Evolutionary conservation across 495 filamentous ascomycete species (phyloP), one percentile per base, ranked within the genome.

Genomic region (Neurospora terricola): DNA sequence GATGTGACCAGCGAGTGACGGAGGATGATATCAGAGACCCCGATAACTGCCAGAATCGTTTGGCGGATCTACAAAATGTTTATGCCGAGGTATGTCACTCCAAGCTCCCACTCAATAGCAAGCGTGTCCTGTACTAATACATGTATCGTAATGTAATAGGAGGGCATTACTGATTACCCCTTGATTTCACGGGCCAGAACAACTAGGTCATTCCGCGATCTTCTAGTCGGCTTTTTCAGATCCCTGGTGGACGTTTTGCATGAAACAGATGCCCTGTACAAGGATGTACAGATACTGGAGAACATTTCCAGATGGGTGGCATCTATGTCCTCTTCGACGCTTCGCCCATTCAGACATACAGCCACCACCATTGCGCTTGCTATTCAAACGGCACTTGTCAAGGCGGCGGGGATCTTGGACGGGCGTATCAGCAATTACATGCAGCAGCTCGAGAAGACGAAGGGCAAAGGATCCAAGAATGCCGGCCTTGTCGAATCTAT

Each of bases 301-400:
- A 97, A 95, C 76, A 87, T 97, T 69, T 87, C 92, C 73, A 82
- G 91, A 71, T 99, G 96, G 96, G 83, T 97, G 38, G 89, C 89
- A 21, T 88, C 91, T 27, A 92, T 98, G 90, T 94, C 94, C 4
- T 94, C 92, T 10, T 92, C 93, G 0, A 82, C 85, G 2, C 89
- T 92, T 48, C 89, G 96, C 27, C 94, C 96, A 6, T 97, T 99
- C 81, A 86, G 96, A 71, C 96, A 98, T 80, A 99, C 96, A 0
- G 90, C 94, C 2, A 97, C 95, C 2, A 87, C 97, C 6, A 88
- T 93, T 16, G 88, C 91, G 3, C 84, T 98, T 38, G 86, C 91
- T 27, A 90, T 97, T 73, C 88, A 91, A 69, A 92, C 85, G 69
- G 85, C 90, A 0, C 82, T 99, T 38, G 88, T 89, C 16, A 89